Evolutionary conservation across 257 asterid genomes (phyloP).

Genomic region (Solanum tacnaense): DNA sequence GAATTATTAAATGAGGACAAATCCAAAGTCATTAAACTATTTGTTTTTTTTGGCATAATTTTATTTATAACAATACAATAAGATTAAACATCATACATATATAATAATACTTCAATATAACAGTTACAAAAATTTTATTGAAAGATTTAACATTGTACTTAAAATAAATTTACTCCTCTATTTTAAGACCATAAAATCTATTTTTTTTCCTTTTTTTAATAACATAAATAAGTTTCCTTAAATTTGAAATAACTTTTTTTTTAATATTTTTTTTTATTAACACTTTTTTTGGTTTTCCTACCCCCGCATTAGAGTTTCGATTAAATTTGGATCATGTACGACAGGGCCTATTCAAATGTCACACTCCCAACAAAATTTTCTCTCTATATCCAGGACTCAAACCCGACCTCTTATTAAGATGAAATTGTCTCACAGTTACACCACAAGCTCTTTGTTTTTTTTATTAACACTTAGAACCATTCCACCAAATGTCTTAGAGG

Average conservation of each 20-base stretch:
- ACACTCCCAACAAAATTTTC: background rate
- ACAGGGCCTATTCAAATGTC: rapidly evolving
- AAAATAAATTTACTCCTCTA: background rate
- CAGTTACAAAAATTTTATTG: too few relatives aligned
- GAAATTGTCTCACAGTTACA: background rate
- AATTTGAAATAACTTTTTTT: background rate
- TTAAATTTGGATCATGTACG: rapidly evolving
- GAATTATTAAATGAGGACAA: background rate
- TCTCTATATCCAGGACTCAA: rapidly evolving
- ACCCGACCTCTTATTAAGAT: background rate
- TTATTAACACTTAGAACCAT: background rate
- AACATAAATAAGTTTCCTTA: background rate
- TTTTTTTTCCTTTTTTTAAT: background rate
- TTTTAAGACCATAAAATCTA: background rate
- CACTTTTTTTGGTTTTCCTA: too few relatives aligned
- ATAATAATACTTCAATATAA: too few relatives aligned
- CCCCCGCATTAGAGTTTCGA: rapidly evolving
- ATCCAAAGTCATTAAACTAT: background rate
- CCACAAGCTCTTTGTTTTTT: background rate
- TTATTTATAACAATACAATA: background rate
- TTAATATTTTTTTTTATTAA: too few relatives aligned
- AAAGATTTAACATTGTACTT: background rate
- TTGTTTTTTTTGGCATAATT: background rate
- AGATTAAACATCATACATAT: background rate
- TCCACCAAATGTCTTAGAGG: background rate